phyloP scores from a whole-genome alignment of 2,329 filamentous ascomycete species.

The Elsinoe fawcettii region DNA sequence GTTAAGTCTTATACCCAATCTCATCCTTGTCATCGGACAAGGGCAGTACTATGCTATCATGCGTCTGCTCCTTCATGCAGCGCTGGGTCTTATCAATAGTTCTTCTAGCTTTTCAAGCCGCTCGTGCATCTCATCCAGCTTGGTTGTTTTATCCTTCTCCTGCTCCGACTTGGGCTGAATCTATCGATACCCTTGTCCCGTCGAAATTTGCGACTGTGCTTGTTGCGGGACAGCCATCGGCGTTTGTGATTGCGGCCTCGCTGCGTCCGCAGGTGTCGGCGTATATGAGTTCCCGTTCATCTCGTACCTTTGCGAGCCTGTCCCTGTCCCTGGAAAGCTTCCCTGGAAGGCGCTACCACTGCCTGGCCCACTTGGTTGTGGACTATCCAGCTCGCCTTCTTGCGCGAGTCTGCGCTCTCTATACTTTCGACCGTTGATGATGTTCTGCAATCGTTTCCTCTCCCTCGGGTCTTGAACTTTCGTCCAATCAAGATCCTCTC shows the following conservation, averaged over 20 bases:
- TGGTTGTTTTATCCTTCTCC: neutral
- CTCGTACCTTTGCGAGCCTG: neutral
- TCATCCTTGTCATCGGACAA: neutral
- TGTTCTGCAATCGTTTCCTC: slow-evolving; percentile 32
- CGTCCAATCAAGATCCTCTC: slow-evolving; percentile 34
- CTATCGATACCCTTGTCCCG: neutral
- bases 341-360: neutral
- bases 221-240: neutral
- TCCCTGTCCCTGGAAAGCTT: neutral
- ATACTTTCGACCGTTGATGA: slow-evolving; percentile 35
- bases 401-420: slow-evolving; percentile 31
- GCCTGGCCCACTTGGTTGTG: neutral
- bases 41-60: neutral
- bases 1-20: neutral
- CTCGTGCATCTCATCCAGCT: neutral
- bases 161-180: neutral
- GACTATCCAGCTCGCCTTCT: slow-evolving; percentile 23
- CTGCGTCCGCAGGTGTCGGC: neutral
- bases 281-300: neutral
- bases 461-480: slow-evolving; percentile 32
- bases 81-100: neutral
- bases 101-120: neutral
- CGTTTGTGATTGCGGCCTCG: neutral
- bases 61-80: neutral
- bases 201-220: neutral